Evolutionary conservation across 805 yeast genomes (phyloP), one percentile per base, ranked within the genome.

Genomic region (Kuraishia cidri): DNA sequence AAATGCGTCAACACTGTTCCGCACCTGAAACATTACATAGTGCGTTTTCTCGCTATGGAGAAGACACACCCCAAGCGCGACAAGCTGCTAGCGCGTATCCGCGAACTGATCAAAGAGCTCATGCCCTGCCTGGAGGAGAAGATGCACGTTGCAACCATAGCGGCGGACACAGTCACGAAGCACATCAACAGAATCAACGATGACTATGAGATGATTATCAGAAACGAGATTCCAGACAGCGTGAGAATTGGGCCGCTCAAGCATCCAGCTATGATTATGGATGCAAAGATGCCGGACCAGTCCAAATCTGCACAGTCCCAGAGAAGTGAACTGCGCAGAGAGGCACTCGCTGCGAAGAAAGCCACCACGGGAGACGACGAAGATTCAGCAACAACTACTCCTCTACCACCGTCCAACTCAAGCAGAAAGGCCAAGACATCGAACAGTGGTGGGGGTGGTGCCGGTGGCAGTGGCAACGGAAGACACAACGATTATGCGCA

Each of bases 121-220:
- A 75, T 90, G 63, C 97, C 97, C 1, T 84, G 95, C 39, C 58
- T 90, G 35, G 97, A 90, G 52, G 97, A 92, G 53, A 92, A 92
- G 57, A 86, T 92, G 94, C 97, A 90, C 54, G 96, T 92, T 26
- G 90, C 97, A 4, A 79, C 90, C 2, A 79, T 85, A 25, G 96
- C 97, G 15, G 70, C 84, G 20, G 97, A 88, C 45, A 69, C 79
- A 9, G 68, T 87, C 29, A 60, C 67, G 20, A 74, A 78, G 37
- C 82, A 85, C 47, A 58, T 85, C 35, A 68, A 65, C 32, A 66
- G 97, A 32, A 67, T 92, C 41, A 83, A 88, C 49, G 74, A 80
- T 43, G 94, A 84, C 48, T 88, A 75, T 60, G 82, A 81, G 30
- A 81, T 90, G 17, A 58, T 80, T 30, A 62, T 69, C 36, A 75